phyloP scores from a whole-genome alignment of 306 rosid species.

The Ziziphus jujuba region DNA sequence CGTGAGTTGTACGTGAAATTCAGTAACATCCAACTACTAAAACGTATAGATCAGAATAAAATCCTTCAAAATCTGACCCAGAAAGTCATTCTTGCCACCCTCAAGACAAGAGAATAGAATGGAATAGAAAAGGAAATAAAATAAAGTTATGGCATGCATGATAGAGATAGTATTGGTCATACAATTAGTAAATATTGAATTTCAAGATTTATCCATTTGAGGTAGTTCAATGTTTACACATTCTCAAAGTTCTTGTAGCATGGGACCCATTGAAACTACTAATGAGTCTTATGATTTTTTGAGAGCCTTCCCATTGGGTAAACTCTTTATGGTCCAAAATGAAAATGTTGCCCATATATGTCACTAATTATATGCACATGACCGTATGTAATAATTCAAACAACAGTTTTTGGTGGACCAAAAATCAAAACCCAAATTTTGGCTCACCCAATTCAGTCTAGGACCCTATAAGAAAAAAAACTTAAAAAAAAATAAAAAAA shows the following conservation, averaged over 20 bases:
- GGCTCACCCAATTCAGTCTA: neutral
- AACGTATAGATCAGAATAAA: too few relatives aligned
- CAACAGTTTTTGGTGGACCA: conserved; percentile 2
- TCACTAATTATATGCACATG: conserved; percentile 14
- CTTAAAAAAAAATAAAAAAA: too few relatives aligned
- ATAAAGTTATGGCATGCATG: too few relatives aligned
- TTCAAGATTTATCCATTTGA: neutral
- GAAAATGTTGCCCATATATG: neutral
- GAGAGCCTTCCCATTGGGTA: neutral
- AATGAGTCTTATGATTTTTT: conserved; percentile 10
- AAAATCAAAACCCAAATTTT: neutral
- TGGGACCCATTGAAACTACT: conserved; percentile 11
- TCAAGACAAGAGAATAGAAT: neutral
- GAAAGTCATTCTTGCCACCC: neutral
- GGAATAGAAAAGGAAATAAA: neutral
- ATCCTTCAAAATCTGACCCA: too few relatives aligned
- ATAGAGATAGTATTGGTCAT: too few relatives aligned
- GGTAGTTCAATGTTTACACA: neutral
- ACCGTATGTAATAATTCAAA: conserved; percentile 7
- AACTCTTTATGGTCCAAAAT: neutral
- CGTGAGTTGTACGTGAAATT: too few relatives aligned
- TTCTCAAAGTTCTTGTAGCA: neutral
- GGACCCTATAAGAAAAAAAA: conserved; percentile 7
- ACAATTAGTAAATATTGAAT: neutral
- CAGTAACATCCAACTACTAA: too few relatives aligned